Base-by-base conservation (phyloP, 1,284 basidiomycete genomes). In the Anthracocystis panici-leucophaei region DNA sequence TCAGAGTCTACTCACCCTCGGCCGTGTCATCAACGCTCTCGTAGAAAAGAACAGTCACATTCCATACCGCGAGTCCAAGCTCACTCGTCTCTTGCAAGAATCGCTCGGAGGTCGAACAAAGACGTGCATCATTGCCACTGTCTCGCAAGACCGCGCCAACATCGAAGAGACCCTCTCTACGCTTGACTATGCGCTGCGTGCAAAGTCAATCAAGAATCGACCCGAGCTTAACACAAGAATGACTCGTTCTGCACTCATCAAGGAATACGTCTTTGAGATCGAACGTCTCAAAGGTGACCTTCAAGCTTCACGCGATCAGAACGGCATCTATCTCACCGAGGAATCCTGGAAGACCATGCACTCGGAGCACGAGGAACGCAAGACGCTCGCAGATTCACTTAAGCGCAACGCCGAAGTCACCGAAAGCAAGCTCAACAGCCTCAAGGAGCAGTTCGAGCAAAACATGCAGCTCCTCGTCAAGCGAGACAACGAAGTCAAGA, bases 141-240 rank as follows among this genome's bases (percentile, higher is more conserved):
- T 85, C 31, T 82, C 82, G 11, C 69, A 79, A 44, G 80, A 82
- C n/a, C 69, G 71, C 14, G 51, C 60, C 27, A 98, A 97, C 84
- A 90, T 97, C 87, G 97, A 99, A 86, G 97, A 99, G 86, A 99
- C 97, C 0, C 89, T 97, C 21, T 97, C 95, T 1, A 99, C 97
- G 0, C 91, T 99, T 48, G 95, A 99, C 86, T 99, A 99, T 81
- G 97, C 97, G 18, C 89, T 95, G 44, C 92, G 94, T 42, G 97
- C 97, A 35, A 98, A 97, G 85, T 94, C 93, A 14, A 99, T 99
- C 85, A 90, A 91, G 58, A 99, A 99, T 87, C 92, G 93, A 77
- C 97, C 97, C 2, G 95, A 99, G 86, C 87, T 97, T 55, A 99
- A 99, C 85, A 92, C 94, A 77, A 92, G 94, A 60, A 92, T 97